phyloP scores from a whole-genome alignment of 2,329 filamentous ascomycete genomes.

The Setomelanomma holmii region DNA sequence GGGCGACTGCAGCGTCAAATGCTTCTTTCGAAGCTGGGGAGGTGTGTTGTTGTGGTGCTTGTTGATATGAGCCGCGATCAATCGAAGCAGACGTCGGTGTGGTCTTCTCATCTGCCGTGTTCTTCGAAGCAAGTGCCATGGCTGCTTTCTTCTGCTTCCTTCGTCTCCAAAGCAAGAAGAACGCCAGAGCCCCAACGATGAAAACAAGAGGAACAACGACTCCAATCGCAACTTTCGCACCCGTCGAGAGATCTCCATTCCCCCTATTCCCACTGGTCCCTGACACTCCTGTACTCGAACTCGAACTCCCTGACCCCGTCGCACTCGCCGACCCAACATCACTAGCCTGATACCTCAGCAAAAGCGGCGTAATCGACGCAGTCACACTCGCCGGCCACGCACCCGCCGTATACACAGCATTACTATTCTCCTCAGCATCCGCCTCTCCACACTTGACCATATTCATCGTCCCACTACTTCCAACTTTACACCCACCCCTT shows the following conservation, averaged over 20 bases:
- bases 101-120: constrained; percentile 10
- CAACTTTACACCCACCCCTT: constrained; percentile 18
- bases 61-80: not conserved
- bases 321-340: constrained; percentile 12
- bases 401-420: constrained; percentile 14
- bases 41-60: not conserved
- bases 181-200: constrained; percentile 54
- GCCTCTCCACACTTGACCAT: constrained; percentile 29
- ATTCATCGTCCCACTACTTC: constrained; percentile 12
- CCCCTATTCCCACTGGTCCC: constrained; percentile 13
- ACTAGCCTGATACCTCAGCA: constrained; percentile 20
- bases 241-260: constrained; percentile 60
- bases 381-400: constrained; percentile 19
- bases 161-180: constrained; percentile 25
- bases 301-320: not conserved
- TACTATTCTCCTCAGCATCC: constrained; percentile 29
- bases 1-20: not conserved
- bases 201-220: constrained; percentile 89
- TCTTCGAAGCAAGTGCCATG: constrained; percentile 1
- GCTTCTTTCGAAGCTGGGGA: not conserved
- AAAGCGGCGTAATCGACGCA: constrained; percentile 19
- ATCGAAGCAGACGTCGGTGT: not conserved
- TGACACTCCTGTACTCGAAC: not conserved
- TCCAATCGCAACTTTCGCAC: constrained; percentile 82
- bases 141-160: constrained; percentile 14